These are phyloP conservation scores for Pseudozyma sp. DNA, from an alignment of 1,284 basidiomycete species.

Conservation along the genomic window DNA sequence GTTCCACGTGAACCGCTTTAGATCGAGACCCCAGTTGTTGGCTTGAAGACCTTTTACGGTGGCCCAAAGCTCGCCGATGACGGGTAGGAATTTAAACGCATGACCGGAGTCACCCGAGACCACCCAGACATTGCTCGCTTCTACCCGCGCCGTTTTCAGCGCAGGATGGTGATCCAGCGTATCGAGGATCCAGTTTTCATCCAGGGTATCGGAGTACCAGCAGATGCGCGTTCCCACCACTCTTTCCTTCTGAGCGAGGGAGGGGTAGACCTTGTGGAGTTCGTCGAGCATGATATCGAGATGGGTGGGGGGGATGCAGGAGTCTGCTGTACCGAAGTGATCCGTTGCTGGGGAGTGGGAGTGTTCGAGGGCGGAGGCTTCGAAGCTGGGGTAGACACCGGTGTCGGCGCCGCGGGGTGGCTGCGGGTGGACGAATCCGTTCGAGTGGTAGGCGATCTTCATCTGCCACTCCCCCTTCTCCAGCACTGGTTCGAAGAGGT, in stretches of 20 bases:
- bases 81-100: conserved; percentile 78
- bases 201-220: conserved; percentile 75
- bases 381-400: conserved; percentile 20
- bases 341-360: too few relatives aligned
- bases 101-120: conserved; percentile 71
- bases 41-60: conserved; percentile 68
- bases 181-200: conserved; percentile 72
- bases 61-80: conserved; percentile 80
- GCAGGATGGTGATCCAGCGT: conserved; percentile 65
- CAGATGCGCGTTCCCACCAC: conserved; percentile 81
- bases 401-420: conserved; percentile 41
- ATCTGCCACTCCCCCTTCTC: conserved; percentile 69
- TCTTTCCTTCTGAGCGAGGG: conserved; percentile 69
- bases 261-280: conserved; percentile 77
- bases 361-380: conserved; percentile 2
- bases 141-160: neutral
- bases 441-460: conserved; percentile 79
- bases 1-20: conserved; percentile 36
- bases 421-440: conserved; percentile 74
- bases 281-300: conserved; percentile 73
- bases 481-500: conserved; percentile 75
- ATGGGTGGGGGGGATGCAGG: conserved; percentile 74
- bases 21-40: conserved; percentile 17
- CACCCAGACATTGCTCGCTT: conserved; percentile 67
- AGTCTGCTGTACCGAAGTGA: conserved; percentile 1